Evolutionary conservation across 2,329 filamentous ascomycete species (phyloP), one percentile per base, ranked within the genome.

Genomic region (Colletotrichum cereale): DNA sequence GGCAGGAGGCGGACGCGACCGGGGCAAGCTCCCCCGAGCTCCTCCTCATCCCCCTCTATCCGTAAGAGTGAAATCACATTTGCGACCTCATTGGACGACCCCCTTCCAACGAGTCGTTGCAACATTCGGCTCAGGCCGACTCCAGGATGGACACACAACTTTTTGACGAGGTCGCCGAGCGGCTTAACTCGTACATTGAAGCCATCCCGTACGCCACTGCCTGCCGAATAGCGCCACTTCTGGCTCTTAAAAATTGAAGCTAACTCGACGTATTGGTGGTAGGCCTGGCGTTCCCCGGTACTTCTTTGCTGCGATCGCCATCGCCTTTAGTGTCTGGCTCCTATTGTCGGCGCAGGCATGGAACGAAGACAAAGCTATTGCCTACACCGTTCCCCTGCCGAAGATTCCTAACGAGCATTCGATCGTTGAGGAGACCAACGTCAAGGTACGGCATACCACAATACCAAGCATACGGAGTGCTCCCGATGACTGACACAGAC

Each of bases 301-400:
- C 24, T 56, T 75, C 36, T 77, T 75, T 57, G 76, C 80, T 38
- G 38, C 79, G 14, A 8, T 79, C 56, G 78, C 77, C n/a, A 72
- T 83, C 55, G 55, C 76, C 52, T 68, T 80, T 55, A 78, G 81
- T 61, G 44, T 78, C 48, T 21, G 79, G 62, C 72, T 83, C 62
- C 72, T 82, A 64, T 76, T 77, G 42, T 36, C 78, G 61, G 73
- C 77, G 53, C 73, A 77, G 72, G 65, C 71, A 29, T 75, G 76
- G 55, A 78, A 81, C 66, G 78, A 80, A 50, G 82, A 83, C 65
- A 78, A 76, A 74, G 83, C 87, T 11, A 86, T 89, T 52, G 84
- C 83, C 42, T 95, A 93, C 82, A 82, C 81, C 56, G 87, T 94
- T 38, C 85, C 89, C 6, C 77, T 87, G 52, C 91, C 92, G n/a